Base-by-base conservation (phyloP, 164 flowering plant genomes). In the Piper longum region DNA sequence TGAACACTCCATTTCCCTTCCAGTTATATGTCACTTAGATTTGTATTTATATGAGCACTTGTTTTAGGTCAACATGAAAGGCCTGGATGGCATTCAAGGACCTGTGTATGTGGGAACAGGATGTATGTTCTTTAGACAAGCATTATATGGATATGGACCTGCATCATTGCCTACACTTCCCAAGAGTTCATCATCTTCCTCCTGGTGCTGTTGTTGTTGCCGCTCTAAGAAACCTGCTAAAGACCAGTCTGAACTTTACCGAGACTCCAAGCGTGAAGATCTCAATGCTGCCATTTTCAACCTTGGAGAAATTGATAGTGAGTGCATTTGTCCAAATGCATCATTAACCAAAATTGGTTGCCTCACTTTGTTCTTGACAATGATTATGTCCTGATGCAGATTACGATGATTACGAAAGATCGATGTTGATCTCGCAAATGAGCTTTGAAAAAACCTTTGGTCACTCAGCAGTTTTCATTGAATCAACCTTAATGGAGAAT, bases 101-200 rank as follows among this genome's bases (percentile, higher is more conserved):
- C 99, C 97, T 48, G 88, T 93, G 41, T 90, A 93, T 78, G 99
- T 93, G 62, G 99, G 99, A 19, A 93, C 99, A 51, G 99, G 99
- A 66, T 83, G 89, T 80, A 85, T 85, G 52, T 93, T 93, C 82
- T 78, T 85, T 57, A 81, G 99, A 76, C 99, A 93, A 77, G 97
- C 99, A 18, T 89, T 90, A 56, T 93, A 93, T 69, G 99, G 99
- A 39, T 93, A 93, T 70, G 83, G 99, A 0, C 99, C 99, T 62
- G 69, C 85, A 52, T 80, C 90, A 57, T 67, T 84, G 76, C 96
- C 96, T 16, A 72, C 65, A 65, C 64, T 84, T 39, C 79, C 81
- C 8, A 83, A 87, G 71, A 44, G 76, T 65, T 86, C 96, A 57
- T 84, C 91, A 62, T 87, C 84, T 57, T 81, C 79, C 70, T 83